Percentiles rank a stretch among this genome's conserved stretches.
Conservation (phyloP, 2,329 filamentous ascomycete species). For the Geosmithia morbida region DNA sequence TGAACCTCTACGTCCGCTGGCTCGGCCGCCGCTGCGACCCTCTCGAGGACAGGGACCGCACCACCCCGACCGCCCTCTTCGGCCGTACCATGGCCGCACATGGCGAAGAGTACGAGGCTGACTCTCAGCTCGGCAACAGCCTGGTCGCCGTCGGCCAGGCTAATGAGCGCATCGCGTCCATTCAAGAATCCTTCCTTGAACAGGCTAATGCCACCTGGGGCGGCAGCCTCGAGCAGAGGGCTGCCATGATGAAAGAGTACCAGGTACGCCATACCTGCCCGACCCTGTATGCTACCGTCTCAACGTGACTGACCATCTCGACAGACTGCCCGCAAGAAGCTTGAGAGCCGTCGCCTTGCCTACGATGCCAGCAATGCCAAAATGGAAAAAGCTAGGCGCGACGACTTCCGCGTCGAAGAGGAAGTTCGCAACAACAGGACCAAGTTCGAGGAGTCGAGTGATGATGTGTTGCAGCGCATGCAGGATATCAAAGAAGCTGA, state of each 20-base stretch:
- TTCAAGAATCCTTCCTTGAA: conserved; percentile 71
- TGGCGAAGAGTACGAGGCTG: conserved; percentile 81
- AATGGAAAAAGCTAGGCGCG: conserved; percentile 85
- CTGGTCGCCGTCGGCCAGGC: conserved; percentile 66
- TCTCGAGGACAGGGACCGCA: conserved; percentile 74
- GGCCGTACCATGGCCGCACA: conserved; percentile 78
- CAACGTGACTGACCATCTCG: not conserved
- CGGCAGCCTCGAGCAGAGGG: conserved; percentile 76
- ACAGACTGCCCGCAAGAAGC: conserved; percentile 72
- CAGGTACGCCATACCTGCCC: conserved; percentile 43
- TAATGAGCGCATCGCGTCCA: conserved; percentile 74
- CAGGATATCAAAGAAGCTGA: conserved; percentile 92
- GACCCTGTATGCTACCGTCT: not conserved
- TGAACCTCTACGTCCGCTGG: conserved; percentile 77
- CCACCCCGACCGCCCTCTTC: conserved; percentile 62
- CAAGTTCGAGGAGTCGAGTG: conserved; percentile 91
- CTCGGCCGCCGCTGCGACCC: conserved; percentile 71
- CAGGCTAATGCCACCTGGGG: conserved; percentile 74
- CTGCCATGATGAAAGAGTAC: conserved; percentile 96
- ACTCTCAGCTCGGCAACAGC: conserved; percentile 84
- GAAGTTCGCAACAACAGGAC: conserved; percentile 82
- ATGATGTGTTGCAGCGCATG: conserved; percentile 87
- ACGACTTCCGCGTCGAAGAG: conserved; percentile 87
- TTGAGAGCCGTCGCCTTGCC: conserved; percentile 75
- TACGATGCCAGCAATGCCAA: conserved; percentile 84